These are phyloP conservation scores for Ascoidea rubescens DNA, from an alignment of 805 yeast genomes.

Conservation along the genomic window DNA sequence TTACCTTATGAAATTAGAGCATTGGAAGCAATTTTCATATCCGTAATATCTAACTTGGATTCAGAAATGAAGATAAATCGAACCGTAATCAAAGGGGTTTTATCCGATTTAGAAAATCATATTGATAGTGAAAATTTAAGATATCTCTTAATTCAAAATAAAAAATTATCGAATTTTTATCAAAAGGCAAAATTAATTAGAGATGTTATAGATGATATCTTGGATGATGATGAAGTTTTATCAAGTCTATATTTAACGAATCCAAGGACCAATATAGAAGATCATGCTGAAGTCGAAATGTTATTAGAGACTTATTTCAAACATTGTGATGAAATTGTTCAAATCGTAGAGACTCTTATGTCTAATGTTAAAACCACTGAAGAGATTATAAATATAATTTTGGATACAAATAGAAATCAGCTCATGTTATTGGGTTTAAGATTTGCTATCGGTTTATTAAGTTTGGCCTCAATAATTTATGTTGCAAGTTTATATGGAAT, in stretches of 20 bases:
- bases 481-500: slow-evolving; percentile 84
- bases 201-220: slow-evolving; percentile 67
- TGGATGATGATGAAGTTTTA: slow-evolving; percentile 80
- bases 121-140: slow-evolving; percentile 65
- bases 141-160: slow-evolving; percentile 61
- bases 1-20: slow-evolving; percentile 65
- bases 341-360: slow-evolving; percentile 71
- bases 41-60: slow-evolving; percentile 69
- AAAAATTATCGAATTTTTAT: slow-evolving; percentile 54
- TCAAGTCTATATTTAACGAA: slow-evolving; percentile 55
- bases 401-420: slow-evolving; percentile 85
- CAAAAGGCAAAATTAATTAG: slow-evolving; percentile 67
- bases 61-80: slow-evolving; percentile 54
- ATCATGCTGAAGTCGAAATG: slow-evolving; percentile 72
- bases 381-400: slow-evolving; percentile 80
- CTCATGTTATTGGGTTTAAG: slow-evolving; percentile 77
- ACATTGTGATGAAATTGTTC: slow-evolving; percentile 88
- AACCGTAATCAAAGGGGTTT: slow-evolving; percentile 42
- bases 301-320: slow-evolving; percentile 78
- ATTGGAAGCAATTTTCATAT: slow-evolving; percentile 67
- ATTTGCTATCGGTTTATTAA: slow-evolving; percentile 71
- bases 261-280: slow-evolving; percentile 14
- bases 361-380: slow-evolving; percentile 83
- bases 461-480: slow-evolving; percentile 73
- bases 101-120: slow-evolving; percentile 62